Evolutionary conservation across 441 rosid genomes (phyloP).

Genomic region (Bocquillonia castaneifolia): DNA sequence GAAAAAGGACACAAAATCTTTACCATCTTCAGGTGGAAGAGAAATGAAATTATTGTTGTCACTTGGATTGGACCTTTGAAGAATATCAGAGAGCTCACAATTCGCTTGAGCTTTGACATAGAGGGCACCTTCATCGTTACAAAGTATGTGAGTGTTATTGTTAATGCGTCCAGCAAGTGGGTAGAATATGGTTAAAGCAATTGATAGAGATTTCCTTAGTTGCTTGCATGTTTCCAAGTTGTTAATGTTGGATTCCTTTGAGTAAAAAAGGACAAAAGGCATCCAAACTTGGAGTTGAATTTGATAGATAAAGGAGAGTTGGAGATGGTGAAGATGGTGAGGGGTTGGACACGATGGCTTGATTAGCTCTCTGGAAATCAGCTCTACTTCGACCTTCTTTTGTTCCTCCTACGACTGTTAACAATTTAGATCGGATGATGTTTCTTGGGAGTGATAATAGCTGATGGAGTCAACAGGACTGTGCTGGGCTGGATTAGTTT

Average conservation of each 20-base stretch:
- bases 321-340: slow-evolving; percentile 20
- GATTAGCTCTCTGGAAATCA: slow-evolving; percentile 21
- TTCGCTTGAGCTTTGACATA: slow-evolving; percentile 22
- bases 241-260: not conserved
- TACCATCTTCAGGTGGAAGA: not conserved
- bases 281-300: slow-evolving; percentile 20
- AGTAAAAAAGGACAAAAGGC: slow-evolving; percentile 29
- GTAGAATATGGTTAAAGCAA: slow-evolving; percentile 23
- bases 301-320: slow-evolving; percentile 33
- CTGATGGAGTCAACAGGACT: too few species aligned
- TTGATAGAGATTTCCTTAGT: slow-evolving; percentile 23
- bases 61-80: slow-evolving; percentile 9
- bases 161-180: slow-evolving; percentile 32
- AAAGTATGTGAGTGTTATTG: slow-evolving; percentile 11
- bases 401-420: too few species aligned
- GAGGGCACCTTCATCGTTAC: slow-evolving; percentile 24
- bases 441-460: too few species aligned
- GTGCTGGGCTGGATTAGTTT: too few species aligned
- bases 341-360: slow-evolving; percentile 32
- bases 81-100: slow-evolving; percentile 11
- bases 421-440: too few species aligned
- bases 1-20: not conserved
- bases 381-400: slow-evolving; percentile 16
- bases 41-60: slow-evolving; percentile 17
- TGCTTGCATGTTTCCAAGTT: slow-evolving; percentile 9